Evolutionary conservation across 371 early-diverging fungal genomes (phyloP).

Genomic region (Apophysomyces sp.): DNA sequence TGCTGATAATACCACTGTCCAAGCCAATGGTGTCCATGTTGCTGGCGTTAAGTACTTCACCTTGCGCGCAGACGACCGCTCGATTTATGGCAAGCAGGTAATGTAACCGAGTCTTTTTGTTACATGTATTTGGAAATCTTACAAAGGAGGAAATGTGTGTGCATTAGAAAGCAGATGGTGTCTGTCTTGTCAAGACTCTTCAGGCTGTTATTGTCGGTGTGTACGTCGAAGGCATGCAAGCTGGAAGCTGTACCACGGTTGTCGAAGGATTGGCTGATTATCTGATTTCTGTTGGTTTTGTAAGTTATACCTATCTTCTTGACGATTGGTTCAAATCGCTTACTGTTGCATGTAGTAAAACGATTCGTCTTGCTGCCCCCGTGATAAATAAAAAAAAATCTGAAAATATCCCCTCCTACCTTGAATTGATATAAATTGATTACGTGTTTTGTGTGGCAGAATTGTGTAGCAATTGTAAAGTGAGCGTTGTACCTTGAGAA

Average conservation of each 20-base stretch:
- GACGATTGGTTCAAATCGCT: too few species aligned
- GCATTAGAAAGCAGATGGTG: conserved; percentile 67
- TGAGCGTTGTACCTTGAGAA: too few species aligned
- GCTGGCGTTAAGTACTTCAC: conserved; percentile 74
- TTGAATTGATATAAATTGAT: too few species aligned
- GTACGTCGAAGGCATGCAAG: conserved; percentile 66
- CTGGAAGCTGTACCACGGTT: conserved; percentile 75
- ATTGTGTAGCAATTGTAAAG: too few species aligned
- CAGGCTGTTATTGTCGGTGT: conserved; percentile 77
- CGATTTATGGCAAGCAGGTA: conserved; percentile 84
- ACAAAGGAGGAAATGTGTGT: neutral
- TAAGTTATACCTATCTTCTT: conserved; percentile 39
- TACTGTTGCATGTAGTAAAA: too few species aligned
- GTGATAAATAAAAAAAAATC: too few species aligned
- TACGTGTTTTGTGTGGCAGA: too few species aligned
- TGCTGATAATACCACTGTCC: conserved; percentile 53
- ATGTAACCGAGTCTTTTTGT: neutral
- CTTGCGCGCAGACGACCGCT: conserved; percentile 63
- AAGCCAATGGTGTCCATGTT: conserved; percentile 68
- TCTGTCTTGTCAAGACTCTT: conserved; percentile 78
- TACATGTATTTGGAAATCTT: neutral
- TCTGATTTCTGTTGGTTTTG: conserved; percentile 70
- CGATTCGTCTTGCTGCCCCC: too few species aligned
- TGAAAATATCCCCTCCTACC: too few species aligned
- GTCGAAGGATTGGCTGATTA: conserved; percentile 86